These are phyloP conservation scores for Hanseniaspora jakobsenii DNA, from an alignment of 805 yeast genomes.

Conservation along the genomic window DNA sequence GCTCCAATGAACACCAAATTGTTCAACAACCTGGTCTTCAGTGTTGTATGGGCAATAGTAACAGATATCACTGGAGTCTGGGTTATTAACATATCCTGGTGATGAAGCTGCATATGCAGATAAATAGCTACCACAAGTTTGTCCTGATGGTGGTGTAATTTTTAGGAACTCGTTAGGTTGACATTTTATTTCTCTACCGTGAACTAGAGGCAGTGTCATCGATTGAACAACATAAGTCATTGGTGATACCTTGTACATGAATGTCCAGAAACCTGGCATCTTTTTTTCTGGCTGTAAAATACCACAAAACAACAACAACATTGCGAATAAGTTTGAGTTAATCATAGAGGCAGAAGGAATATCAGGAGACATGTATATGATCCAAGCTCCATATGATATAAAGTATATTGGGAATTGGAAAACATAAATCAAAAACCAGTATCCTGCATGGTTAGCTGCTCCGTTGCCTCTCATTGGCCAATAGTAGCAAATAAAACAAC, in stretches of 20 bases:
- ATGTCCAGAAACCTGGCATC: constrained; percentile 42
- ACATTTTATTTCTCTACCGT: constrained; percentile 32
- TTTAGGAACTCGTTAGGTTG: constrained; percentile 28
- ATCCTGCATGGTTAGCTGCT: constrained; percentile 39
- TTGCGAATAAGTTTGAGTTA: constrained; percentile 38
- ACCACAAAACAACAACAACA: constrained; percentile 45
- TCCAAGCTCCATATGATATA: constrained; percentile 43
- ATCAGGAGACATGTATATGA: constrained; percentile 35
- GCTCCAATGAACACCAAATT: constrained; percentile 31
- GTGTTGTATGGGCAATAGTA: constrained; percentile 43
- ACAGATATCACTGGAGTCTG: constrained; percentile 41
- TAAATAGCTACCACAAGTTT: constrained; percentile 40
- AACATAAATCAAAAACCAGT: constrained; percentile 39
- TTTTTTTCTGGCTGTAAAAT: constrained; percentile 35
- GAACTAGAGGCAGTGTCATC: constrained; percentile 32
- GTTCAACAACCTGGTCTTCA: constrained; percentile 49
- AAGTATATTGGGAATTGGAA: constrained; percentile 41
- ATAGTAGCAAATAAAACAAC: constrained; percentile 36
- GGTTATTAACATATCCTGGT: constrained; percentile 36
- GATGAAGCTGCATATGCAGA: constrained; percentile 26
- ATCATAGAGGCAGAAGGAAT: constrained; percentile 34
- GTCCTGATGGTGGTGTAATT: constrained; percentile 36
- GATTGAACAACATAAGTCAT: constrained; percentile 38
- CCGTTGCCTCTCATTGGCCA: constrained; percentile 37
- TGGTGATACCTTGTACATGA: constrained; percentile 37